Conservation (phyloP, 495 filamentous ascomycete species). For the Cercophora newfieldiana region DNA sequence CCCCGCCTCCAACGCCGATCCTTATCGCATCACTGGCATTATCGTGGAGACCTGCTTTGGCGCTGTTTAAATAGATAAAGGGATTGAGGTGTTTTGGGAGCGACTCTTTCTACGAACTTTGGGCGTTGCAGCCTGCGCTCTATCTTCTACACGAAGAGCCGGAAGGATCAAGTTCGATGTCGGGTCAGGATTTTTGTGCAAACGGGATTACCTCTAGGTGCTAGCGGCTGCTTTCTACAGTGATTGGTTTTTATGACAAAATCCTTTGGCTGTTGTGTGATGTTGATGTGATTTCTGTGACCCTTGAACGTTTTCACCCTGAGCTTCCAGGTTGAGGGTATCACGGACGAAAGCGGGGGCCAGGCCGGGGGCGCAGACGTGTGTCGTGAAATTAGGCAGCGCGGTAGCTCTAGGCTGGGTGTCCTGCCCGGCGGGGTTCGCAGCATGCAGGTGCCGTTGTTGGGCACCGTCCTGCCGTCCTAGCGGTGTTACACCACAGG, state of each 20-base stretch:
- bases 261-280: not conserved
- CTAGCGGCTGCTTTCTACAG: not conserved
- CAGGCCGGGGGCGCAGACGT: no score
- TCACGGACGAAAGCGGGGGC: no score
- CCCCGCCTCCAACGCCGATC: slow-evolving; percentile 92
- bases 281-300: not conserved
- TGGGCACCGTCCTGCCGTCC: not conserved
- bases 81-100: not conserved
- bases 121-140: not conserved
- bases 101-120: not conserved
- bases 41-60: not conserved
- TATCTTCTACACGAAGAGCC: not conserved
- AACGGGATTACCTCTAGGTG: not conserved
- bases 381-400: not conserved
- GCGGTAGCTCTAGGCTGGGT: not conserved
- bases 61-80: not conserved
- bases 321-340: no score
- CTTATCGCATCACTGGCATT: slow-evolving; percentile 60
- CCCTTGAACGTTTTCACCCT: no score
- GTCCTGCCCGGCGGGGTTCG: not conserved
- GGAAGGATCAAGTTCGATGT: no score
- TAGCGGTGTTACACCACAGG: not conserved
- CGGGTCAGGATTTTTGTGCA: not conserved
- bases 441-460: not conserved
- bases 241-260: not conserved